These are phyloP conservation scores for Eimeria tenella DNA, from an alignment of 169 alveolate genomes.

Conservation along the genomic window DNA sequence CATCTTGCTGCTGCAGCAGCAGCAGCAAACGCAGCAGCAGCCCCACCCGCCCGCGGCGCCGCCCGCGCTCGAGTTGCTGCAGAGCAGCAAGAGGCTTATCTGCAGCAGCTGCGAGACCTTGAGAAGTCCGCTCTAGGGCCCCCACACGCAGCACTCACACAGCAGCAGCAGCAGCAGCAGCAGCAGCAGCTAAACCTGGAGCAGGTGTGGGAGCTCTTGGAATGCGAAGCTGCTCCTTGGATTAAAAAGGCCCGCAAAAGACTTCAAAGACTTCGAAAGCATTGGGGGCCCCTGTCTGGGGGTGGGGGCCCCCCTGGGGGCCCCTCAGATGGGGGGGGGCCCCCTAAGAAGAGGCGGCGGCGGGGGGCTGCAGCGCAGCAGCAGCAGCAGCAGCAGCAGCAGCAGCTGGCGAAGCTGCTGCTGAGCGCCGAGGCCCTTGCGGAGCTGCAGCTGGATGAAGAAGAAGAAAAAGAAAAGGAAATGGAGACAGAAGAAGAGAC, in stretches of 20 bases:
- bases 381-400: slow-evolving; percentile 47
- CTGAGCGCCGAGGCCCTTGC: slow-evolving; percentile 26
- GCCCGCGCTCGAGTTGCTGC: slow-evolving; percentile 42
- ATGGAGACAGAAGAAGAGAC: neutral
- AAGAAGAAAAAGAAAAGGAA: neutral
- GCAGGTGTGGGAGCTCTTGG: slow-evolving; percentile 51
- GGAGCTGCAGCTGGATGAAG: slow-evolving; percentile 7
- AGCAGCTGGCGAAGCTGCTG: neutral
- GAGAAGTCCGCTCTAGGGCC: neutral
- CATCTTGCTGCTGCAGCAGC: slow-evolving; percentile 52
- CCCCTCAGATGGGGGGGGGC: too few species aligned
- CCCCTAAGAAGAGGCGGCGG: too few species aligned
- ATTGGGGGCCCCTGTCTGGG: neutral
- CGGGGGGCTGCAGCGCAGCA: slow-evolving; percentile 24
- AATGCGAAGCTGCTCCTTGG: neutral
- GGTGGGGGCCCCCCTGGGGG: neutral
- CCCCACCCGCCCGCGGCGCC: neutral
- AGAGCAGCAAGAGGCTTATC: slow-evolving; percentile 55
- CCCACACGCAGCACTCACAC: neutral
- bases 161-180: slow-evolving; percentile 33
- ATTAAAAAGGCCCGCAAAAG: slow-evolving; percentile 17
- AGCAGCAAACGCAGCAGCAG: slow-evolving; percentile 6
- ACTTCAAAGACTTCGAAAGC: slow-evolving; percentile 4
- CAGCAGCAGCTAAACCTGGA: slow-evolving; percentile 31
- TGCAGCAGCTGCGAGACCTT: slow-evolving; percentile 32